Percentiles rank a stretch among this genome's conserved stretches.
Conservation (phyloP, 768 basidiomycete species). For the Scleroderma bovista region DNA sequence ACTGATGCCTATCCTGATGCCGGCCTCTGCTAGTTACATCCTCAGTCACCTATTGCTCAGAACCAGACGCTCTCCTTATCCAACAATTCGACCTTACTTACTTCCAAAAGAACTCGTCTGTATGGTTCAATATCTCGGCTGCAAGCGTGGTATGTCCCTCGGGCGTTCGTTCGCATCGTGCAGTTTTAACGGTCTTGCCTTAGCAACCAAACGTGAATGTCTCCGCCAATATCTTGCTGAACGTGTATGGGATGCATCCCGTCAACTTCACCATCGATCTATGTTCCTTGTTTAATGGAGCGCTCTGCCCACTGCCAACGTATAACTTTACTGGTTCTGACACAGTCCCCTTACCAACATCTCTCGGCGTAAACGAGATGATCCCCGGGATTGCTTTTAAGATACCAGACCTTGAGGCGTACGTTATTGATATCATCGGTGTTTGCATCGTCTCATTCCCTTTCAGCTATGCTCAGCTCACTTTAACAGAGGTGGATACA, state of each 20-base stretch:
- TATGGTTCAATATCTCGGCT: slow-evolving; percentile 81
- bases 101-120: slow-evolving; percentile 62
- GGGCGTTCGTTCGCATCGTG: not conserved
- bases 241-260: slow-evolving; percentile 82
- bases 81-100: slow-evolving; percentile 73
- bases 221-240: slow-evolving; percentile 73
- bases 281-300: slow-evolving; percentile 71
- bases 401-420: slow-evolving; percentile 88
- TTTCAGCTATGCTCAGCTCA: slow-evolving; percentile 61
- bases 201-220: slow-evolving; percentile 77
- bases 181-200: slow-evolving; percentile 11
- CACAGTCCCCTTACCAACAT: slow-evolving; percentile 56
- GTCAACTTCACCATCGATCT: slow-evolving; percentile 85
- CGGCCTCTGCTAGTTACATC: slow-evolving; percentile 56
- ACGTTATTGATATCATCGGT: slow-evolving; percentile 3
- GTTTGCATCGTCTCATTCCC: slow-evolving; percentile 2
- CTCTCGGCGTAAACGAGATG: slow-evolving; percentile 46
- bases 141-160: slow-evolving; percentile 69
- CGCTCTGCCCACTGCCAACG: slow-evolving; percentile 74
- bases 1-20: slow-evolving; percentile 5
- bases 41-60: slow-evolving; percentile 82
- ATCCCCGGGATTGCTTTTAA: slow-evolving; percentile 80
- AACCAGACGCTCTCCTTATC: slow-evolving; percentile 74
- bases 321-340: slow-evolving; percentile 88
- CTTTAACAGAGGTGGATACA: slow-evolving; percentile 62